These are phyloP conservation scores for Senna tora DNA, from an alignment of 306 rosid species.

Conservation along the genomic window DNA sequence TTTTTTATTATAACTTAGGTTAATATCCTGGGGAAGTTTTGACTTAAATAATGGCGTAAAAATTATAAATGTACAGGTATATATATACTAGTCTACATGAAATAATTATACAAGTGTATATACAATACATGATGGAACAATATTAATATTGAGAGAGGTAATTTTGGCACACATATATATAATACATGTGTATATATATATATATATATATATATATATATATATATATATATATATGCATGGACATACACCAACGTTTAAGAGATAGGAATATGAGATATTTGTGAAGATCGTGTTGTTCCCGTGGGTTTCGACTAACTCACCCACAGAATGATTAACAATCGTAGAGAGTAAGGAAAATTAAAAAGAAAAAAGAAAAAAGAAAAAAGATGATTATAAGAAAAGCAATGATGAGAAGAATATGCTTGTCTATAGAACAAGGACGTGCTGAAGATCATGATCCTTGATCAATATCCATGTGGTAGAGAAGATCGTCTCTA, in stretches of 20 bases:
- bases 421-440: constrained; percentile 38
- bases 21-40: too few relatives aligned
- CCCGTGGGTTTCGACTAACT: constrained; percentile 48
- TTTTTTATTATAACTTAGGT: too few relatives aligned
- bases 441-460: constrained; percentile 63
- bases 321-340: constrained; percentile 25
- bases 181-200: neutral
- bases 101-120: too few relatives aligned
- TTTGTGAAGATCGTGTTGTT: constrained; percentile 58
- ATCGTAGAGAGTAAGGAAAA: constrained; percentile 4
- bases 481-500: constrained; percentile 46
- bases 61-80: too few relatives aligned
- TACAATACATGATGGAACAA: neutral
- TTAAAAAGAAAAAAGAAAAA: neutral
- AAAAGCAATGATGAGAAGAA: constrained; percentile 46
- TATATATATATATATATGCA: constrained; percentile 18
- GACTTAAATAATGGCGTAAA: neutral
- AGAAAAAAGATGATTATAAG: neutral
- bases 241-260: constrained; percentile 21
- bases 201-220: constrained; percentile 22
- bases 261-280: constrained; percentile 49
- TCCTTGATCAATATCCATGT: constrained; percentile 51
- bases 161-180: too few relatives aligned
- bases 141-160: constrained; percentile 2
- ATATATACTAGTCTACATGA: too few relatives aligned